Percentiles rank a stretch among this genome's conserved stretches.
Evolutionary conservation across 2,329 filamentous ascomycete genomes (phyloP).

Genomic region (Fusarium burgessii): DNA sequence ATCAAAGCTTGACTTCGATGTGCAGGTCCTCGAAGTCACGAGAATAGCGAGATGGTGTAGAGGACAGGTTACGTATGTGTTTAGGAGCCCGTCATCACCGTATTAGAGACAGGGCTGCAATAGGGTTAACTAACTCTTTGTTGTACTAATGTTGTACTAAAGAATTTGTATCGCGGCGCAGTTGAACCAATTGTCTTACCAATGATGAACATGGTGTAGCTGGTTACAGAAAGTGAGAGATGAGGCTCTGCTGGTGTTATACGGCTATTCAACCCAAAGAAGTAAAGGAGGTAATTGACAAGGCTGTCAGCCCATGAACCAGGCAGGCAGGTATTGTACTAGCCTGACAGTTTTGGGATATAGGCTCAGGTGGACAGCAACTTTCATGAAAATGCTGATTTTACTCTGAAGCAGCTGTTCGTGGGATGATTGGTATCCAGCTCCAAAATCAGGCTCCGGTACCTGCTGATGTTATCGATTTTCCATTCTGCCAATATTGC

Average conservation of each 20-base stretch:
- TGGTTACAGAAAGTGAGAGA: background rate
- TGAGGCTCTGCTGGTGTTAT: conserved; percentile 6
- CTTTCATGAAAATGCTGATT: background rate
- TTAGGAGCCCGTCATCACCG: background rate
- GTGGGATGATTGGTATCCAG: background rate
- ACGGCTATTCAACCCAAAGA: background rate
- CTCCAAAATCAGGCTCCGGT: background rate
- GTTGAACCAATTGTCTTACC: background rate
- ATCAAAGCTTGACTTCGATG: background rate
- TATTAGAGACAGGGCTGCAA: background rate
- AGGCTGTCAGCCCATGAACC: background rate
- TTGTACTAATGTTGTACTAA: conserved; percentile 3
- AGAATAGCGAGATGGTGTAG: conserved; percentile 13
- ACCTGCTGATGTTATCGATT: background rate
- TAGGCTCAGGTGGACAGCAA: background rate
- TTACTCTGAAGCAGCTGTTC: background rate
- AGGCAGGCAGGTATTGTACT: background rate
- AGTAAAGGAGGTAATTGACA: background rate
- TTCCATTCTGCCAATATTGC: background rate
- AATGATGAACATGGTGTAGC: background rate
- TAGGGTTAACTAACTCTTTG: background rate
- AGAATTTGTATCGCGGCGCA: background rate
- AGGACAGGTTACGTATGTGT: background rate
- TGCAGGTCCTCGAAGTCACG: conserved; percentile 10
- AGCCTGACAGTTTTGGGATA: background rate